Conservation (phyloP, 169 alveolate genomes). For the Plasmodium cynomolgi region DNA sequence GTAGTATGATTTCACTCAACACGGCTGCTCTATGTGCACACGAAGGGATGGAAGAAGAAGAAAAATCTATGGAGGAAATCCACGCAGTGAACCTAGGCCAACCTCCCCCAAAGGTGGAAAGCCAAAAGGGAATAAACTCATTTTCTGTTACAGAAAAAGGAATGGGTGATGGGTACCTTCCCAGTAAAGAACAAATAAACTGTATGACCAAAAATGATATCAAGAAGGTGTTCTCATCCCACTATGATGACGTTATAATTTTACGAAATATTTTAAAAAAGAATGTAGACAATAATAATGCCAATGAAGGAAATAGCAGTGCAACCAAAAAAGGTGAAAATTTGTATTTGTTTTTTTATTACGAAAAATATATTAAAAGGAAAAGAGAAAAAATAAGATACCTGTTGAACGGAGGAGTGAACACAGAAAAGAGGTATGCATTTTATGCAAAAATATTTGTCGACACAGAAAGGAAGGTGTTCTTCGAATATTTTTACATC, state of each 20-base stretch:
- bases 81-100: not conserved
- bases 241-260: constrained; percentile 56
- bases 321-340: constrained; percentile 46
- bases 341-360: constrained; percentile 66
- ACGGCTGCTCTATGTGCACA: not conserved
- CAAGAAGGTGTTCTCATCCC: constrained; percentile 31
- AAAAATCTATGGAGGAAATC: not conserved
- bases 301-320: not conserved
- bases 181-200: not conserved
- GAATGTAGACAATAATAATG: not conserved
- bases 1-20: not conserved
- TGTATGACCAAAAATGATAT: constrained; percentile 4
- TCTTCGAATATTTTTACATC: constrained; percentile 70
- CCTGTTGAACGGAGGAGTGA: constrained; percentile 36
- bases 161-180: not conserved
- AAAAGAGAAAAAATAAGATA: constrained; percentile 52
- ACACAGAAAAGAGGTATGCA: constrained; percentile 62
- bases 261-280: constrained; percentile 45
- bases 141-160: not conserved
- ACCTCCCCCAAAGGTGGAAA: not conserved
- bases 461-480: constrained; percentile 48
- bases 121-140: not conserved
- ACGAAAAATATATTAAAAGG: constrained; percentile 69
- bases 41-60: not conserved
- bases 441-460: constrained; percentile 69